A percentile compares a stretch with the other conserved stretches of the same genome.
Evolutionary conservation across 2,329 filamentous ascomycete species (phyloP).

Genomic region (Cladosporium velox): DNA sequence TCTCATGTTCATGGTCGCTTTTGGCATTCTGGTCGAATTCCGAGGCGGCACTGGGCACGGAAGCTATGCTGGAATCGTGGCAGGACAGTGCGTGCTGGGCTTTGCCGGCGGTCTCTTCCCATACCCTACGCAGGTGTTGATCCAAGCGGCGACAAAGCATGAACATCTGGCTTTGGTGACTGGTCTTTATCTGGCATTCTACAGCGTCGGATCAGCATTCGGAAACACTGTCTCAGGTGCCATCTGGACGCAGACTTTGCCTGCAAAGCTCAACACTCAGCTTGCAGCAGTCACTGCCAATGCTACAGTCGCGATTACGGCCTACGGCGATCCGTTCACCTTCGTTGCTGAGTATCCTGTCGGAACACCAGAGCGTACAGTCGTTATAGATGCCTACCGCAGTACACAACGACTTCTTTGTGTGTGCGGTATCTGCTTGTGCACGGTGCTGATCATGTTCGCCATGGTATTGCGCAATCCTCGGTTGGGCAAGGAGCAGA

Average conservation of each 20-base stretch:
- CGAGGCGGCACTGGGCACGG: constrained; percentile 53
- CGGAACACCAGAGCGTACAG: constrained; percentile 48
- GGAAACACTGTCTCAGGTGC: constrained; percentile 60
- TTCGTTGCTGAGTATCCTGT: constrained; percentile 44
- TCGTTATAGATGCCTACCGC: constrained; percentile 48
- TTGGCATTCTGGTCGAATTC: constrained; percentile 64
- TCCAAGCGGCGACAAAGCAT: constrained; percentile 54
- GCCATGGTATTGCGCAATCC: constrained; percentile 50
- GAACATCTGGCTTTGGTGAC: constrained; percentile 65
- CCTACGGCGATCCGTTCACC: constrained; percentile 47
- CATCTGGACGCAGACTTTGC: constrained; percentile 58
- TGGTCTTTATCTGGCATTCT: constrained; percentile 58
- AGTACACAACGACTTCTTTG: constrained; percentile 52
- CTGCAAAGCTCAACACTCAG: constrained; percentile 44
- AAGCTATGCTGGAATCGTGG: constrained; percentile 60
- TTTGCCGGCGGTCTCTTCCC: constrained; percentile 65
- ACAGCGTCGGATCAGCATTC: constrained; percentile 61
- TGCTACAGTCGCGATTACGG: constrained; percentile 41
- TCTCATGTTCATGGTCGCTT: constrained; percentile 63
- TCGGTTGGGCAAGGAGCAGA: constrained; percentile 49
- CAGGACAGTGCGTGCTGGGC: constrained; percentile 63
- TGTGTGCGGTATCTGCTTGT: constrained; percentile 54
- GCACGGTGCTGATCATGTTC: constrained; percentile 50
- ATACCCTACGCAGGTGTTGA: constrained; percentile 53
- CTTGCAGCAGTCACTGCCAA: constrained; percentile 38